A percentile compares a stretch with the other conserved stretches of the same genome.
phyloP scores from a whole-genome alignment of 805 yeast genomes.

The Candida manassasensis region DNA sequence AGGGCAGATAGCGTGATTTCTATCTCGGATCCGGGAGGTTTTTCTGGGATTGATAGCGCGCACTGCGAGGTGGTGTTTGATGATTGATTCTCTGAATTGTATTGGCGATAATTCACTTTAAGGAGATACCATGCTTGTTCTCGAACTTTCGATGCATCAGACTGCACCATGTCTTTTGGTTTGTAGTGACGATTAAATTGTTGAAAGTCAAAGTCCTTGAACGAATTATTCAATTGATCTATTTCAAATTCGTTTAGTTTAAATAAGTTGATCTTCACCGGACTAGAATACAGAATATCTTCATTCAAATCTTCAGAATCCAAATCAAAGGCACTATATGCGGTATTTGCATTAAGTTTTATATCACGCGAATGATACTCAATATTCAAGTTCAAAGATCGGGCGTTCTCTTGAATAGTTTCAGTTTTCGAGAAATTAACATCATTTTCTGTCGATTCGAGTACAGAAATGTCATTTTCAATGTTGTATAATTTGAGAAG shows the following conservation, averaged over 20 bases:
- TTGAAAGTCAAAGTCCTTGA: slow-evolving; percentile 18
- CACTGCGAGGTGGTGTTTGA: background rate
- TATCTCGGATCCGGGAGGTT: background rate
- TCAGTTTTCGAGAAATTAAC: too few species aligned
- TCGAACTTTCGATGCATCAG: slow-evolving; percentile 26
- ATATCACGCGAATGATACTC: too few species aligned
- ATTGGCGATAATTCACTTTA: slow-evolving; percentile 16
- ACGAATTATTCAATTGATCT: slow-evolving; percentile 15
- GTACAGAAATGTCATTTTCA: background rate
- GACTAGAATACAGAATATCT: background rate
- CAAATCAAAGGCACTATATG: too few species aligned
- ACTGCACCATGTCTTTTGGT: slow-evolving; percentile 4
- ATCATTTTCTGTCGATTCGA: background rate
- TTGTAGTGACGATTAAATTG: slow-evolving; percentile 11
- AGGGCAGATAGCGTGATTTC: background rate
- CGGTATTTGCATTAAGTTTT: too few species aligned
- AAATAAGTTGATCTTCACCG: slow-evolving; percentile 4
- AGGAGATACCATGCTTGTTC: slow-evolving; percentile 28
- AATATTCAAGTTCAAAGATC: too few species aligned
- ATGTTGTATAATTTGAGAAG: slow-evolving; percentile 12
- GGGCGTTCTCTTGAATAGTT: too few species aligned
- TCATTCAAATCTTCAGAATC: background rate
- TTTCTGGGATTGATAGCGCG: background rate
- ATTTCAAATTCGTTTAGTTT: slow-evolving; percentile 22
- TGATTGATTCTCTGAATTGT: slow-evolving; percentile 6